Base-by-base conservation (phyloP, 192 early-diverging fungal genomes). In the Nowakowskiella sp. region DNA sequence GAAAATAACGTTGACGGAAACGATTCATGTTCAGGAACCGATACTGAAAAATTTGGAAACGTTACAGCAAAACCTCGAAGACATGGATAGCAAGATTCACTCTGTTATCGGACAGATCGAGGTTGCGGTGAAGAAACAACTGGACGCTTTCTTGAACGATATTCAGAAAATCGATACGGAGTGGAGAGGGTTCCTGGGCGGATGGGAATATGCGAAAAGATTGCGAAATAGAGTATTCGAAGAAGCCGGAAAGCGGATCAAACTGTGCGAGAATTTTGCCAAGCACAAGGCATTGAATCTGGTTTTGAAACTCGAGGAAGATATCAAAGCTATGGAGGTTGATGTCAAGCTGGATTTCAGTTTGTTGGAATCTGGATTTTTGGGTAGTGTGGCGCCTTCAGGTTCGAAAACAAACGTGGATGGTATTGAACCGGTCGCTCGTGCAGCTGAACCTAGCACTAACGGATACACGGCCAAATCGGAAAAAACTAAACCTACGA, bases 131-230 rank as follows among this genome's bases (percentile, higher is more conserved):
- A 25, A 53, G 19, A 46, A 70, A 42, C 49, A 67, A 44, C 58
- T 65, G 28, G 25, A 39, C 56, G 47, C 76, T 33, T 78, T 84
- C 45, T 70, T 86, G 34, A 73, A 81, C 26, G 70, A 89, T 24
- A 64, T 94, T 26, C 81, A 88, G 55, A 64, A 73, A 10, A 77
- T 82, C 31, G 61, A 74, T 19, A 76, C 90, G 7, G 73, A 85
- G 39, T 98, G 85, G 67, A 76, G 79, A 24, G 92, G 94, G 25
- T 56, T 92, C 31, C 56, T 90, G 10, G 79, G 85, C 48, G 77
- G 87, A 31, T 92, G 89, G 89, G 73, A 81, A 42, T 98, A 94
- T 67, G 89, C 92, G 9, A 72, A 81, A 36, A 83, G 85, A 44
- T 66, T 98, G 51, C 71, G 84, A 1, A 67, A 71, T 21, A 47